Conservation (phyloP, 2,329 filamentous ascomycete species). For the Penicillium sp. region DNA sequence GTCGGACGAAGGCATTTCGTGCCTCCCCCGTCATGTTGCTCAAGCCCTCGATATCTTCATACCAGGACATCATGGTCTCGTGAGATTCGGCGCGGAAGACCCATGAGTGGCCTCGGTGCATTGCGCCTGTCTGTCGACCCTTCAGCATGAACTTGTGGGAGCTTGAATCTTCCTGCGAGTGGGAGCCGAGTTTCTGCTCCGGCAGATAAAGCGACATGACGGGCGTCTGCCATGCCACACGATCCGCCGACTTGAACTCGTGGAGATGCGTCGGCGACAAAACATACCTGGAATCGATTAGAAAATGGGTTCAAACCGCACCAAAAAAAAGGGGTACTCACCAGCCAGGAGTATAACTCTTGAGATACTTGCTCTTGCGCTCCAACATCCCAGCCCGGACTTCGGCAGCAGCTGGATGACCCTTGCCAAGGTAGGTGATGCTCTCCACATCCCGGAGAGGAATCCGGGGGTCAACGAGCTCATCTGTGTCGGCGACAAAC, state of each 20-base stretch:
- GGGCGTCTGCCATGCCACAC: constrained; percentile 73
- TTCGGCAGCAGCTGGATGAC: constrained; percentile 78
- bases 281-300: constrained; percentile 67
- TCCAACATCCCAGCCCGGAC: constrained; percentile 88
- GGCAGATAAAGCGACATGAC: constrained; percentile 95
- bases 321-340: constrained; percentile 45
- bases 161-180: constrained; percentile 75
- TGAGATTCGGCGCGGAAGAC: constrained; percentile 67
- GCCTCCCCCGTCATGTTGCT: constrained; percentile 88
- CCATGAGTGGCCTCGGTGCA: constrained; percentile 77
- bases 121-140: constrained; percentile 84
- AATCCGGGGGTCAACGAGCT: constrained; percentile 81
- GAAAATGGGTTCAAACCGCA: neutral
- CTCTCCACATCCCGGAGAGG: constrained; percentile 74
- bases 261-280: constrained; percentile 94
- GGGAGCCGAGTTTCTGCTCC: constrained; percentile 92
- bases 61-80: constrained; percentile 97
- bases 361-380: constrained; percentile 97
- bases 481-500: constrained; percentile 76
- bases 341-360: constrained; percentile 96
- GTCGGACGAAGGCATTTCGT: constrained; percentile 79
- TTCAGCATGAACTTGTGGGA: constrained; percentile 99
- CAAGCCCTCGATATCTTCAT: constrained; percentile 84
- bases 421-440: constrained; percentile 86
- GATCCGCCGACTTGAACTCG: constrained; percentile 98